A percentile compares a stretch with the other conserved stretches of the same genome.
Conservation (phyloP, 176 grass and related monocot species). For the Aegilops bicornis region DNA sequence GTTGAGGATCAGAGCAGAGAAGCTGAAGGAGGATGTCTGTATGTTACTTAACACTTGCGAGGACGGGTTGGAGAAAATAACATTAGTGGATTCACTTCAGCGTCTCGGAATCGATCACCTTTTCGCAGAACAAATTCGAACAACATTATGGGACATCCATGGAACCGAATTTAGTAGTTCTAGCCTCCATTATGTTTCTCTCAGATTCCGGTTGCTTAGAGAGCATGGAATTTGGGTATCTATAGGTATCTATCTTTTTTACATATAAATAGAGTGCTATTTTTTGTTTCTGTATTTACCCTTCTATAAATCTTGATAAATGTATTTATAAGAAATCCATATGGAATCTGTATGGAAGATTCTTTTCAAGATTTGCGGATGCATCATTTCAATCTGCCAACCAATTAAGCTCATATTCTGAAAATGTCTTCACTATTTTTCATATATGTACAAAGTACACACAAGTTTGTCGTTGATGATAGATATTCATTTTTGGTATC, state of each 20-base stretch:
- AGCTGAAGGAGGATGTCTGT: not conserved
- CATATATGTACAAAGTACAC: too few species aligned
- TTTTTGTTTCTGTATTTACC: too few species aligned
- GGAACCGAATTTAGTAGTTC: not conserved
- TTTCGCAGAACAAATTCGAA: not conserved
- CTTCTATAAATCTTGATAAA: too few species aligned
- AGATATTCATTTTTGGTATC: too few species aligned
- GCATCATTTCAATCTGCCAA: too few species aligned
- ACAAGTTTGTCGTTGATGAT: too few species aligned
- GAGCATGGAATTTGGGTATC: constrained; percentile 18
- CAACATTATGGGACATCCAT: not conserved
- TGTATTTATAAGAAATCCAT: too few species aligned
- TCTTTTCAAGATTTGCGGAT: too few species aligned
- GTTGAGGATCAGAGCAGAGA: not conserved
- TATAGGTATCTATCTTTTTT: not conserved
- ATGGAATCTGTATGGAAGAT: too few species aligned
- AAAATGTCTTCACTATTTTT: too few species aligned
- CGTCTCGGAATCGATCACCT: not conserved
- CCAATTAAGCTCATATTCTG: too few species aligned
- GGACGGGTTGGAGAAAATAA: not conserved
- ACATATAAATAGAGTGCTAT: not conserved
- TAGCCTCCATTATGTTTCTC: constrained; percentile 15
- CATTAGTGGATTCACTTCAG: not conserved
- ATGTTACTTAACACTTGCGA: not conserved
- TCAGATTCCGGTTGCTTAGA: constrained; percentile 28